These are phyloP conservation scores for Spathaspora boniae DNA, from an alignment of 805 yeast species.

Conservation along the genomic window DNA sequence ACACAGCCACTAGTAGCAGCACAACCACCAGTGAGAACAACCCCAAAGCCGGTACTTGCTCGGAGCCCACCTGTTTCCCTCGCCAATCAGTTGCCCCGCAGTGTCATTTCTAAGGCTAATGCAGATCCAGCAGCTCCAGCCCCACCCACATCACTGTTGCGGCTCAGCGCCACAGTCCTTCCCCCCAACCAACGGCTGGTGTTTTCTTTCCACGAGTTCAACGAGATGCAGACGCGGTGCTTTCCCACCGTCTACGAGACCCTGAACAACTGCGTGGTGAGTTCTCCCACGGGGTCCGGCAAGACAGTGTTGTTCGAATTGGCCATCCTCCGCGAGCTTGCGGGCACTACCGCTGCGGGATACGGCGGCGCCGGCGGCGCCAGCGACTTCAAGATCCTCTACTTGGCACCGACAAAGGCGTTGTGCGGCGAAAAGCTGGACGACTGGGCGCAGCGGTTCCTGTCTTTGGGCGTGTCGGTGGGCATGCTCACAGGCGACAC, in stretches of 20 bases:
- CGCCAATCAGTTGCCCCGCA: not conserved
- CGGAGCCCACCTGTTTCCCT: not conserved
- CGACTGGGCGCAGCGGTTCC: conserved; percentile 45
- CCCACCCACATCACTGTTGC: no score
- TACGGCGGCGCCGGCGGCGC: conserved; percentile 20
- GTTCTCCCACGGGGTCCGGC: conserved; percentile 61
- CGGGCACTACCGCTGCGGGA: conserved; percentile 6
- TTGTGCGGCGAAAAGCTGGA: conserved; percentile 48
- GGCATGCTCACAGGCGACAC: conserved; percentile 58
- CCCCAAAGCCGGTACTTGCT: not conserved
- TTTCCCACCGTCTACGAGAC: conserved; percentile 33
- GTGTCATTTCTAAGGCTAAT: not conserved
- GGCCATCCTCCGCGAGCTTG: conserved; percentile 39
- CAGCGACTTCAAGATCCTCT: conserved; percentile 38
- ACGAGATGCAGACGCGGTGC: conserved; percentile 49
- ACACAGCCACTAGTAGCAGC: no score
- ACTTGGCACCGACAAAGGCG: conserved; percentile 61
- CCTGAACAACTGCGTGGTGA: conserved; percentile 41
- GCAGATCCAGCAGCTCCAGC: no score
- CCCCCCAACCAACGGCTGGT: conserved; percentile 35
- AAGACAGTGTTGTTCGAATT: conserved; percentile 54
- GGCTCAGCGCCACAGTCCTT: conserved; percentile 13
- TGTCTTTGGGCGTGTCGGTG: conserved; percentile 36
- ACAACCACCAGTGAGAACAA: not conserved
- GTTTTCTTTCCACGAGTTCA: conserved; percentile 37